Conservation (phyloP, 2,329 filamentous ascomycete species). For the Teratosphaeria epicoccoides region DNA sequence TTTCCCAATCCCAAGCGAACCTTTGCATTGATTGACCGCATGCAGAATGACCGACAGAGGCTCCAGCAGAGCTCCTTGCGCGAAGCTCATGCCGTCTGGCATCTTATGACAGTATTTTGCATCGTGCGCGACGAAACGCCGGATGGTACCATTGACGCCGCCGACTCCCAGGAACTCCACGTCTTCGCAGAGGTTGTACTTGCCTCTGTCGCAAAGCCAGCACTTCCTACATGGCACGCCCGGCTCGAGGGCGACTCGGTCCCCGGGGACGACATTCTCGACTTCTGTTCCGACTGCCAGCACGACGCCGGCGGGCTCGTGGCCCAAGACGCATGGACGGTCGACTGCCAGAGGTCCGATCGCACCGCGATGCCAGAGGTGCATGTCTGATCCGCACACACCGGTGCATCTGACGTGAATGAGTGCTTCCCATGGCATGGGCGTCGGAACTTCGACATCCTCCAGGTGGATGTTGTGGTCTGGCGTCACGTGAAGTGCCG, state of each 20-base stretch:
- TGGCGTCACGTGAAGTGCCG: slow-evolving; percentile 5
- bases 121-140: slow-evolving; percentile 72
- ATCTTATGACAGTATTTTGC: slow-evolving; percentile 87
- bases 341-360: slow-evolving; percentile 45
- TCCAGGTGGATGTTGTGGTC: slow-evolving; percentile 6
- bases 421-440: slow-evolving; percentile 6
- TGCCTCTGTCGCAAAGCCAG: slow-evolving; percentile 60
- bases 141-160: slow-evolving; percentile 75
- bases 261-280: slow-evolving; percentile 49
- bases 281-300: slow-evolving; percentile 49
- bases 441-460: slow-evolving; percentile 3
- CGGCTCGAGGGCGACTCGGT: slow-evolving; percentile 69
- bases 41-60: slow-evolving; percentile 39
- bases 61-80: slow-evolving; percentile 84
- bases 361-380: slow-evolving; percentile 52
- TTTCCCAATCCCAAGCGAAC: slow-evolving; percentile 17
- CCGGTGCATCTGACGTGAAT: slow-evolving; percentile 10
- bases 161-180: slow-evolving; percentile 89
- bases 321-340: slow-evolving; percentile 49
- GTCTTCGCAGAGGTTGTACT: slow-evolving; percentile 78
- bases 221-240: slow-evolving; percentile 56
- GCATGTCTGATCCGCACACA: slow-evolving; percentile 48
- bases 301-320: slow-evolving; percentile 57
- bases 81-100: slow-evolving; percentile 60
- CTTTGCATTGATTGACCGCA: slow-evolving; percentile 21